Evolutionary conservation across 495 filamentous ascomycete genomes (phyloP), one percentile per base, ranked within the genome.

Genomic region (Amphirosellinia nigrospora): DNA sequence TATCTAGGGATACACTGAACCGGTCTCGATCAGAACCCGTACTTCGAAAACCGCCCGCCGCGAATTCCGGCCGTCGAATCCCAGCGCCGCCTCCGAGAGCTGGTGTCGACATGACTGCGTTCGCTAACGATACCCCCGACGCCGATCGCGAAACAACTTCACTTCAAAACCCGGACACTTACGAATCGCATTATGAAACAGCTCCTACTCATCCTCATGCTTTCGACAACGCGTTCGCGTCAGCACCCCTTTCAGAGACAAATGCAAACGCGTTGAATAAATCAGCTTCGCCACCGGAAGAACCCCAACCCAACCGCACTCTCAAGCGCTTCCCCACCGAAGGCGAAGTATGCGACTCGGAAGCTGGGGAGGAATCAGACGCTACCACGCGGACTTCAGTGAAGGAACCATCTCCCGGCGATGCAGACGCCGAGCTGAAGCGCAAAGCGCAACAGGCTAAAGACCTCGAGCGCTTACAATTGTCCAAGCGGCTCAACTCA

Each of bases 311-410:
- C 1, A 26, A 63, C 10, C 73, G 73, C 32, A 72, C 69, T 63
- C 45, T 66, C 26, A 70, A 68, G 60, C 71, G 72, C 6, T 65
- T 64, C 39, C 68, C 75, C 11, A 72, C 79, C 36, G 70, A 66
- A 58, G 79, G 77, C 71, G 82, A 83, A 68, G 72, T 85, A n/a
- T 78, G 79, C 16, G 83, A 83, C 68, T 85, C 83, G 0, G 81
- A 85, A 56, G 71, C 74, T 1, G 75, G 70, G 7, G 75, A 74
- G 16, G 77, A 79, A 11, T 79, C 67, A 16, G 77, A 77, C 62
- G 41, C 61, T 15, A 56, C 73, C 4, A 32, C 48, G 10, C 41
- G 23, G 45, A 36, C 23, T 36, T 30, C 30, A 48, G 74, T 70
- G 52, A 72, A 72, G 3, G 76, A 80, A 8, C 70, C 65, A 28